A percentile compares a stretch with the other conserved stretches of the same genome.
phyloP scores from a whole-genome alignment of 2,329 filamentous ascomycete species.

The Venturia effusa region DNA sequence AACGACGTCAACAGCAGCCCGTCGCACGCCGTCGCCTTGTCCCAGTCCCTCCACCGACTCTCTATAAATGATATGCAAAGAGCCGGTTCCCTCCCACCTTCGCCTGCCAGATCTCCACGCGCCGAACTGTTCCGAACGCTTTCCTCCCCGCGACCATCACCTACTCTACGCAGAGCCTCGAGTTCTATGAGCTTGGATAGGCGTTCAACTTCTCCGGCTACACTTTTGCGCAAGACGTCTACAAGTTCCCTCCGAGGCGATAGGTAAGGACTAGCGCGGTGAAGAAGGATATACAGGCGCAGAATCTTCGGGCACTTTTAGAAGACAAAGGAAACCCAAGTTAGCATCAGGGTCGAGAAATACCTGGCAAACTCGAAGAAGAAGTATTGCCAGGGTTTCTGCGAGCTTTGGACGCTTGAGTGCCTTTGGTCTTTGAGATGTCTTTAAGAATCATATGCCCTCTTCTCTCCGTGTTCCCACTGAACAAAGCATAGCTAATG shows the following conservation, averaged over 20 bases:
- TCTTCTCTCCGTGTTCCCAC: no score
- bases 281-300: no score
- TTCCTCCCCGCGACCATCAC: conserved; percentile 7
- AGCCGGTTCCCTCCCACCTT: background rate
- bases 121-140: background rate
- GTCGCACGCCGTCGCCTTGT: background rate
- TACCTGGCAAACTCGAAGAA: no score
- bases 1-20: background rate
- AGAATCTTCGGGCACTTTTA: no score
- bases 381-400: no score
- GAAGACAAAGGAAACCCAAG: no score
- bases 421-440: no score
- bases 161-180: conserved; percentile 4
- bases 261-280: background rate
- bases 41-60: background rate
- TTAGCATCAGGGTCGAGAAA: no score
- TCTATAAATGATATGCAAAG: background rate
- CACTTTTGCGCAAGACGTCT: conserved; percentile 8
- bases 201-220: conserved; percentile 8
- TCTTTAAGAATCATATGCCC: no score
- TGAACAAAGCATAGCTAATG: background rate
- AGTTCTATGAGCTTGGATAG: conserved; percentile 9
- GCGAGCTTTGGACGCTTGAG: no score
- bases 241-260: conserved; percentile 7
- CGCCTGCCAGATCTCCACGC: background rate